These are phyloP conservation scores for Argentina anserina DNA, from an alignment of 306 rosid species.

Conservation along the genomic window DNA sequence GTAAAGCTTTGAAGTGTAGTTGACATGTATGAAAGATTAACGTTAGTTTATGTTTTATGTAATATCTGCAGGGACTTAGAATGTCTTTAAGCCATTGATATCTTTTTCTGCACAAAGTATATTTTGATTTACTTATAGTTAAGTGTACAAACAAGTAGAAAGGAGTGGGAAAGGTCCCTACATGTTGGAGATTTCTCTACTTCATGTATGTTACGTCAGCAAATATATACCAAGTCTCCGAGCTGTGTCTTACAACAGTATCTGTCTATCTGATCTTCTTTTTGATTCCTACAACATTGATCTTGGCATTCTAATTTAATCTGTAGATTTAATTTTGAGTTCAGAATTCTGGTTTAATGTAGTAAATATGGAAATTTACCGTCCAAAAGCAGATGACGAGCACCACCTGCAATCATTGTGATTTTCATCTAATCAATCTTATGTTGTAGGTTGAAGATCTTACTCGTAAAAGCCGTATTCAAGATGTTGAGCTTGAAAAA, in stretches of 20 bases:
- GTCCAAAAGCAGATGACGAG: neutral
- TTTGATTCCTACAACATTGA: neutral
- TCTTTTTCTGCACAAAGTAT: neutral
- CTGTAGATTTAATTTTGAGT: neutral
- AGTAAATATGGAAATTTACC: neutral
- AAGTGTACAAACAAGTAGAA: neutral
- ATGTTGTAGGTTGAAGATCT: conserved; percentile 67
- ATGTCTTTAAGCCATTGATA: neutral
- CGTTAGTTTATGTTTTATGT: neutral
- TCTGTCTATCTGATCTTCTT: neutral
- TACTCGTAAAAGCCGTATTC: conserved; percentile 69
- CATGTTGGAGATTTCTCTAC: neutral
- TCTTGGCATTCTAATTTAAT: neutral
- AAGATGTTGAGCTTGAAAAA: conserved; percentile 73
- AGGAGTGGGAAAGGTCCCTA: neutral
- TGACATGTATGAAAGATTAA: neutral
- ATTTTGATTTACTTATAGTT: neutral
- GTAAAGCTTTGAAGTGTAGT: neutral
- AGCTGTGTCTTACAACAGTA: neutral
- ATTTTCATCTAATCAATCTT: neutral
- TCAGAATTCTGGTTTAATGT: neutral
- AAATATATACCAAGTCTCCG: neutral
- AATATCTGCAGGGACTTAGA: neutral
- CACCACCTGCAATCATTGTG: neutral
- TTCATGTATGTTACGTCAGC: neutral